Evolutionary conservation across 371 early-diverging fungal genomes (phyloP), one percentile per base, ranked within the genome.

Genomic region (Vairimorpha necatrix): DNA sequence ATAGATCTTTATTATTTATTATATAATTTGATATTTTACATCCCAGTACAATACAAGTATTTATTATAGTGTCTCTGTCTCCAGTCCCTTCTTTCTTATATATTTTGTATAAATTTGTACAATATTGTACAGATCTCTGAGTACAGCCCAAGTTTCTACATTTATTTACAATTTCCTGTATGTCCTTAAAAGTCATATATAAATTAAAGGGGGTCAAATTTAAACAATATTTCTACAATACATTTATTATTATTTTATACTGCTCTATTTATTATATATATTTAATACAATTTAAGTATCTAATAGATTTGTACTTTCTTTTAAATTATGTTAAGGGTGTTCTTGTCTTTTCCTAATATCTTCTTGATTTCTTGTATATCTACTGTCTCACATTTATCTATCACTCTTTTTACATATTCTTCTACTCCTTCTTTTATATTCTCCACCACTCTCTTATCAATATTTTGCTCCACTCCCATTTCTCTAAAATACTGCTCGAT

Each of bases 11-110:
- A 9, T 28, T 28, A 3, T 56, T 32, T 26, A 56, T 56, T 28
- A 56, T 28, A 56, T 56, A 56, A 56, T 56, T 26, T 28, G 24
- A 22, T 56, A 56, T 56, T 56, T 56, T 56, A 56, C 58, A 56
- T 28, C 58, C 58, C 20, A 56, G 30, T 16, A 26, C 4, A 16
- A 56, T 56, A 56, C 13, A 28, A 2, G 58, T 6, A n/a, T 6
- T 6, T 11, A 53, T 16, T n/a, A 53, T 4, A 56, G 24, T 9
- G 18, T 26, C 26, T 9, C 24, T 6, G 30, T 56, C 30, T 7
- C 2, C 20, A 7, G 24, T 56, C 24, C 9, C 24, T n/a, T 50
- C 22, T n/a, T 50, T 50, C n/a, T n/a, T 3, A 50, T 50, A 50
- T 50, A 50, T n/a, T 50, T 50, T 50, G 30, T 26, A 56, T 7